These are phyloP conservation scores for Kalmanozyma brasiliensis DNA, from an alignment of 1,284 basidiomycete genomes.

Conservation along the genomic window DNA sequence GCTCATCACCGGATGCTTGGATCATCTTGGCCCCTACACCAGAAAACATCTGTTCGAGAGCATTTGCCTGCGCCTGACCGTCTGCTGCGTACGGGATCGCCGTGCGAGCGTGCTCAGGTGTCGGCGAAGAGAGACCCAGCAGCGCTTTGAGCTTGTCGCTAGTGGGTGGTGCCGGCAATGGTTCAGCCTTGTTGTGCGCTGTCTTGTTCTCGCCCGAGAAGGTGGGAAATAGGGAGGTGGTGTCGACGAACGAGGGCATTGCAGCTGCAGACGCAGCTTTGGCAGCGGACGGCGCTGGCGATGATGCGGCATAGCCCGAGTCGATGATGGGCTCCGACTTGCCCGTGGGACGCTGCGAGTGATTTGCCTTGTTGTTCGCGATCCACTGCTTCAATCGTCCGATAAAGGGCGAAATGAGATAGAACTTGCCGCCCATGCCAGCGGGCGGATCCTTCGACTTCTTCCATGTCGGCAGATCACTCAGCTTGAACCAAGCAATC, in stretches of 20 bases:
- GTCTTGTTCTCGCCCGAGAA: constrained; percentile 29
- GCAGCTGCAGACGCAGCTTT: constrained; percentile 14
- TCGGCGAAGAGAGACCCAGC: constrained; percentile 42
- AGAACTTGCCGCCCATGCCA: constrained; percentile 78
- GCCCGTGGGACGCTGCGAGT: constrained; percentile 32
- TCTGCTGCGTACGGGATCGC: background rate
- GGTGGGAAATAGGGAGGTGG: constrained; percentile 37
- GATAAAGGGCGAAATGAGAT: constrained; percentile 95
- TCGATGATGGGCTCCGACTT: constrained; percentile 21
- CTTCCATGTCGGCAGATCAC: constrained; percentile 93
- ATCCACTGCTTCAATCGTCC: constrained; percentile 65
- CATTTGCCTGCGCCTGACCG: constrained; percentile 7
- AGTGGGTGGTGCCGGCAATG: constrained; percentile 45
- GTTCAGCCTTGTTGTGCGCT: constrained; percentile 18
- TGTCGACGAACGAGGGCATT: constrained; percentile 36
- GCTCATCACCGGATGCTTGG: constrained; percentile 42
- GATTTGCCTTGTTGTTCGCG: constrained; percentile 55
- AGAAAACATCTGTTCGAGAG: constrained; percentile 31
- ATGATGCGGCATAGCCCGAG: constrained; percentile 6
- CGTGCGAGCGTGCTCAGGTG: constrained; percentile 24
- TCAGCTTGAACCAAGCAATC: constrained; percentile 94
- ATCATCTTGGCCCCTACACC: constrained; percentile 50
- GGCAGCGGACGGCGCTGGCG: constrained; percentile 13
- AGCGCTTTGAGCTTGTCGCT: constrained; percentile 55
- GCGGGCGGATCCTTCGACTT: constrained; percentile 75